phyloP scores from a whole-genome alignment of 2,329 filamentous ascomycete genomes.

The Colletotrichum caudatum region DNA sequence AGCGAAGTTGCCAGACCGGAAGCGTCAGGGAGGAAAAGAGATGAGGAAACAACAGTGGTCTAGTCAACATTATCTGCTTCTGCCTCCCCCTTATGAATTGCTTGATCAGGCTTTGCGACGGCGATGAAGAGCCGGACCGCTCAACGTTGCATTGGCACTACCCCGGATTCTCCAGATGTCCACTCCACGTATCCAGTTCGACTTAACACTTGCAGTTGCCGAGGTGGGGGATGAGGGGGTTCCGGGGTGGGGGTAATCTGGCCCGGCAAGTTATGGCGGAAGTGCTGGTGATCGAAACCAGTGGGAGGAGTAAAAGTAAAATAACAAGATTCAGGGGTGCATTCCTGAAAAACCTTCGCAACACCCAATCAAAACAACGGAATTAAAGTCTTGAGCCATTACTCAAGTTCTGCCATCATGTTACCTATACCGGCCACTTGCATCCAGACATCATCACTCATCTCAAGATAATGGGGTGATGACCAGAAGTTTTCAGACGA shows the following conservation, averaged over 20 bases:
- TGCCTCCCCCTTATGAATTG: constrained; percentile 13
- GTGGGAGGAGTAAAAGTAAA: not conserved
- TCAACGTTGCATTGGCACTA: not conserved
- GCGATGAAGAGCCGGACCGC: not conserved
- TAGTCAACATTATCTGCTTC: not conserved
- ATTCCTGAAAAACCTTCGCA: too few species aligned
- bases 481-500: not conserved
- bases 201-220: constrained; percentile 4
- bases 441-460: not conserved
- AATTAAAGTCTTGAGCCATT: too few species aligned
- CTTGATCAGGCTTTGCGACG: not conserved
- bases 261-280: constrained; percentile 15
- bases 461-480: not conserved
- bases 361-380: not conserved
- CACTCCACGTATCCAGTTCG: constrained; percentile 7
- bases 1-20: not conserved
- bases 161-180: constrained; percentile 34
- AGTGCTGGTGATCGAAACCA: not conserved
- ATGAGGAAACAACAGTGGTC: not conserved
- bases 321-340: not conserved
- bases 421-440: not conserved
- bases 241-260: constrained; percentile 21
- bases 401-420: not conserved
- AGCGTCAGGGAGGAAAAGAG: too few species aligned
- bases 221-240: constrained; percentile 39